phyloP scores from a whole-genome alignment of 495 filamentous ascomycete species.

The Cercophora scortea region DNA sequence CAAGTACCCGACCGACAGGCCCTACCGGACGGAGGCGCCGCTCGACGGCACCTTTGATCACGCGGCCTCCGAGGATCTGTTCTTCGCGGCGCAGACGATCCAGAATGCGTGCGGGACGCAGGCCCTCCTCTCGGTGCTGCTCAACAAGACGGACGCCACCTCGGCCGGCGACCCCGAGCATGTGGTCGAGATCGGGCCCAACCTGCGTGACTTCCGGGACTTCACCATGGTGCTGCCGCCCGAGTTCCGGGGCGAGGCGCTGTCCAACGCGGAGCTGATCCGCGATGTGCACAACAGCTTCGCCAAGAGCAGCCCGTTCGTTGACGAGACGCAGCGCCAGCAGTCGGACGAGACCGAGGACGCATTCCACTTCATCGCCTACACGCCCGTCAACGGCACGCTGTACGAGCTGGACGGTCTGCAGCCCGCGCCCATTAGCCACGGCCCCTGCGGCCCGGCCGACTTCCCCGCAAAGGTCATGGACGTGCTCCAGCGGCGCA shows the following conservation, averaged over 20 bases:
- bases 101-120: constrained; percentile 99
- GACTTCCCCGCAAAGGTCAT: constrained; percentile 79
- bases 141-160: constrained; percentile 61
- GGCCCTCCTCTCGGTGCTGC: constrained; percentile 82
- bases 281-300: constrained; percentile 92
- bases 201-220: constrained; percentile 73
- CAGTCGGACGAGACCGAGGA: constrained; percentile 59
- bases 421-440: constrained; percentile 83
- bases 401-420: constrained; percentile 95
- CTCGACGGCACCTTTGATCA: constrained; percentile 78
- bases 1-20: constrained; percentile 81
- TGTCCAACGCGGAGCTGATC: constrained; percentile 69
- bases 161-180: constrained; percentile 3
- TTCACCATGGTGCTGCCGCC: constrained; percentile 85
- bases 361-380: constrained; percentile 97
- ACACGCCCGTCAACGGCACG: constrained; percentile 67
- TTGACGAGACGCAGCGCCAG: constrained; percentile 70
- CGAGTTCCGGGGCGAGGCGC: constrained; percentile 57
- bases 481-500: constrained; percentile 74
- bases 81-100: constrained; percentile 97
- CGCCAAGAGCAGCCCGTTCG: constrained; percentile 78
- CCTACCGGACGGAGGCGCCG: constrained; percentile 49
- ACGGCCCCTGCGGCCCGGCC: constrained; percentile 61
- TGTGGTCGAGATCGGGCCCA: constrained; percentile 46
- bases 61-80: constrained; percentile 64